These are phyloP conservation scores for Melastoma malabathricum DNA, from an alignment of 345 rosid genomes.

Conservation along the genomic window DNA sequence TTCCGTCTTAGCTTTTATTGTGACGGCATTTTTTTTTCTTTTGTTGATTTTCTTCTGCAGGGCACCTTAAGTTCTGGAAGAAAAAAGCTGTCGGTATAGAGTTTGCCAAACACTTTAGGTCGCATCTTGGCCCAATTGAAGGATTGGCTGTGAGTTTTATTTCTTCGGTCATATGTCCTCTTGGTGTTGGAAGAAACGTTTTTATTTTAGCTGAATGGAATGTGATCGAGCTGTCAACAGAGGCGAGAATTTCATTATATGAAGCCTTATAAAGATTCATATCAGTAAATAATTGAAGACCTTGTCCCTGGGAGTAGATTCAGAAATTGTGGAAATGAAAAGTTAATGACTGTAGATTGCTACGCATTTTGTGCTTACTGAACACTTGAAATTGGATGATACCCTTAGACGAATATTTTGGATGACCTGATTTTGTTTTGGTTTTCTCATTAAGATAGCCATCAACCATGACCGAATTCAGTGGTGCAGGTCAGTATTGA, in stretches of 20 bases:
- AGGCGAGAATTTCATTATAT: too few species aligned
- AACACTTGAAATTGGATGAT: too few species aligned
- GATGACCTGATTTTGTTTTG: neutral
- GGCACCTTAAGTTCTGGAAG: slow-evolving; percentile 99
- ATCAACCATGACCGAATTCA: slow-evolving; percentile 48
- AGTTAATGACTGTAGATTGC: too few species aligned
- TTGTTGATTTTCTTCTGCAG: slow-evolving; percentile 18
- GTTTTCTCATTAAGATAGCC: slow-evolving; percentile 17
- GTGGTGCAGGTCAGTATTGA: slow-evolving; percentile 85
- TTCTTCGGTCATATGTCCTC: slow-evolving; percentile 1
- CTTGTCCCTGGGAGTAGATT: too few species aligned
- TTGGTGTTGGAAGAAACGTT: neutral
- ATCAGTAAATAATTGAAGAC: too few species aligned
- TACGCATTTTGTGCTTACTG: neutral
- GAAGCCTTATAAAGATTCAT: too few species aligned
- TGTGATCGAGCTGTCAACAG: too few species aligned
- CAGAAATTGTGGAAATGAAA: too few species aligned
- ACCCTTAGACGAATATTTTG: too few species aligned
- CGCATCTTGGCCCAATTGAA: slow-evolving; percentile 92
- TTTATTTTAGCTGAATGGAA: neutral
- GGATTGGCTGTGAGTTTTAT: slow-evolving; percentile 68
- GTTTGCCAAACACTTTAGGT: slow-evolving; percentile 94
- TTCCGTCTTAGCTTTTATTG: neutral
- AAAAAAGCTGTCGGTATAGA: slow-evolving; percentile 71
- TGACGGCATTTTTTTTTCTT: neutral